phyloP scores from a whole-genome alignment of 192 early-diverging fungal genomes.

The Coemansia sp. region DNA sequence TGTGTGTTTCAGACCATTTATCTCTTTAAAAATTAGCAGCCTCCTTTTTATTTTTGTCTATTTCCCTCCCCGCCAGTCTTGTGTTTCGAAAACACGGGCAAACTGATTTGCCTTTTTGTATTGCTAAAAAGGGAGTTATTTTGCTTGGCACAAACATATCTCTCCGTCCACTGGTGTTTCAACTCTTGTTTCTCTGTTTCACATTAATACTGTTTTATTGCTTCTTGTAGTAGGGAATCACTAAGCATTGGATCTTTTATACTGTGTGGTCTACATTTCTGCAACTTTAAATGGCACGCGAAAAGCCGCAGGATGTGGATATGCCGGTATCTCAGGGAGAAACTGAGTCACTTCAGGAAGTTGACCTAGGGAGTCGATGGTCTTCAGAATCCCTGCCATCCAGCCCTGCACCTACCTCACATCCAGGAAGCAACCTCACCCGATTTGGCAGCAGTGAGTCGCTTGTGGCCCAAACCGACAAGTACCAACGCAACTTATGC shows the following conservation, averaged over 20 bases:
- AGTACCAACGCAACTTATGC: not conserved
- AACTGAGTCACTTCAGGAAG: not conserved
- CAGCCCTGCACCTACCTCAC: conserved; percentile 12
- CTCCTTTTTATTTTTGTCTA: conserved; percentile 1
- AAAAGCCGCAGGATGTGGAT: not conserved
- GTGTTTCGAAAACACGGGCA: not conserved
- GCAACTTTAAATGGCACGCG: not conserved
- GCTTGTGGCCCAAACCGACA: conserved; percentile 8
- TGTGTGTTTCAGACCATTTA: conserved; percentile 1
- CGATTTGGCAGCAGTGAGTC: conserved; percentile 22
- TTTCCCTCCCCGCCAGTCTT: not conserved
- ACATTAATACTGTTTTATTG: too few species aligned
- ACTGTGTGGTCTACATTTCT: not conserved
- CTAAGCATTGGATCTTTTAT: too few species aligned
- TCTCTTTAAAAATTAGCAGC: not conserved
- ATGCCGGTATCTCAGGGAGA: not conserved
- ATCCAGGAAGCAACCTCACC: conserved; percentile 3
- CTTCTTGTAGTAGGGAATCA: too few species aligned
- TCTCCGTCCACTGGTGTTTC: not conserved
- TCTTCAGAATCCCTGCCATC: not conserved
- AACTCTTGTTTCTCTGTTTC: too few species aligned
- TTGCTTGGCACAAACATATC: not conserved
- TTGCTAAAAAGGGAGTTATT: too few species aligned
- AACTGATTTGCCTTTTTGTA: conserved; percentile 3
- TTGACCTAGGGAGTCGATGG: conserved; percentile 1